Percentiles rank a stretch among this genome's conserved stretches.
Conservation (phyloP, 23 red algal species). For the Gracilaria domingensis region DNA sequence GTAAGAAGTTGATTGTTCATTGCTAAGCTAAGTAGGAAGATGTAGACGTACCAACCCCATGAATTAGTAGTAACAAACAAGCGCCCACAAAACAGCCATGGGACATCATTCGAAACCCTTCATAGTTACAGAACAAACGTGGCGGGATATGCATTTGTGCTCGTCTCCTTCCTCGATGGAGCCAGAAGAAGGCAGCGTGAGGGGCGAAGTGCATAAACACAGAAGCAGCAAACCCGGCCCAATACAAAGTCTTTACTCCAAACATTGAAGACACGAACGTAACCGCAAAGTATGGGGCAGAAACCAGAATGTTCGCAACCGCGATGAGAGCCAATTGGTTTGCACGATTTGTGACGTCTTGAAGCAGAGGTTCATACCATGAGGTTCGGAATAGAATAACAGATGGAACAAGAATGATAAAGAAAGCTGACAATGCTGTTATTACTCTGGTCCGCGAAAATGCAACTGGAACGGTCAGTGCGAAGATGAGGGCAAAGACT, state of each 20-base stretch:
- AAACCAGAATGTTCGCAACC: background rate
- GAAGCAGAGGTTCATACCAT: constrained; percentile 16
- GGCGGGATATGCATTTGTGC: constrained; percentile 10
- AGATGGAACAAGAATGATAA: constrained; percentile 14
- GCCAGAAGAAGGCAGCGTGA: constrained; percentile 26
- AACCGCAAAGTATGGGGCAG: background rate
- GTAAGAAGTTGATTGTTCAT: background rate
- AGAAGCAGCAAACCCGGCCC: constrained; percentile 12
- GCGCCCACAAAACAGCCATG: background rate
- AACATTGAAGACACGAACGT: constrained; percentile 10
- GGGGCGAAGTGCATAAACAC: constrained; percentile 18
- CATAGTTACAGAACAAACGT: background rate
- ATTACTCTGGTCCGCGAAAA: constrained; percentile 5
- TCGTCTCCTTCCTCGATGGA: constrained; percentile 26
- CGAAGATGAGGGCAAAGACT: constrained; percentile 4
- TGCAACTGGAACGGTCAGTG: background rate
- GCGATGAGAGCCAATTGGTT: constrained; percentile 11
- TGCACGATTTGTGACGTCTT: constrained; percentile 30
- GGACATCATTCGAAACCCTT: constrained; percentile 1
- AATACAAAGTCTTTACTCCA: constrained; percentile 25
- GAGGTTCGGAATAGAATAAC: background rate
- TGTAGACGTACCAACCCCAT: constrained; percentile 5
- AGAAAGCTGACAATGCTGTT: constrained; percentile 18
- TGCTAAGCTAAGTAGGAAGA: background rate
- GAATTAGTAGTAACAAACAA: background rate